These are phyloP conservation scores for Saccharomycopsis guyanensis DNA, from an alignment of 805 yeast genomes.

Conservation along the genomic window DNA sequence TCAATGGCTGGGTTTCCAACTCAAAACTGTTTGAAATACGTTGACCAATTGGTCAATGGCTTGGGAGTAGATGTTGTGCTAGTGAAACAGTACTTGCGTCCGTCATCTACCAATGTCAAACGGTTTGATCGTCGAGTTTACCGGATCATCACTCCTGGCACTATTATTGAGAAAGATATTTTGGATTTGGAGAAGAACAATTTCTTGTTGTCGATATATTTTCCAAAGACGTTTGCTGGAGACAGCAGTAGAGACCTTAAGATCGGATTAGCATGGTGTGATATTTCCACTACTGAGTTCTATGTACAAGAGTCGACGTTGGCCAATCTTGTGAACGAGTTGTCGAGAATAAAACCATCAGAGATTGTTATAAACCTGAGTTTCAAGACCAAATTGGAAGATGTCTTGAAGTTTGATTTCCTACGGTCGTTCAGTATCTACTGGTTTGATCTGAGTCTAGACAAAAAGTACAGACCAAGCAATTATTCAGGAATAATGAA, in stretches of 20 bases:
- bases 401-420: neutral
- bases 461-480: conserved; percentile 35
- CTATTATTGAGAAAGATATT: conserved; percentile 79
- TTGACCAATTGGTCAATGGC: conserved; percentile 65
- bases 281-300: conserved; percentile 75
- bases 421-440: conserved; percentile 9
- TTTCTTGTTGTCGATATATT: conserved; percentile 55
- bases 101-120: conserved; percentile 27
- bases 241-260: conserved; percentile 33
- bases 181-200: conserved; percentile 67
- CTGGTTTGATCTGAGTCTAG: conserved; percentile 3
- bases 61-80: conserved; percentile 68
- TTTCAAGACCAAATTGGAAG: conserved; percentile 26
- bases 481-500: conserved; percentile 36
- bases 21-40: conserved; percentile 60
- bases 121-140: conserved; percentile 60
- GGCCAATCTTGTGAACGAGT: conserved; percentile 56
- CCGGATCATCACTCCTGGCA: conserved; percentile 86
- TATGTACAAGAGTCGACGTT: conserved; percentile 58
- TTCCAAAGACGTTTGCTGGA: conserved; percentile 43
- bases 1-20: conserved; percentile 94
- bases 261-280: conserved; percentile 83
- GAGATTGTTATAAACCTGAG: conserved; percentile 60
- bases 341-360: conserved; percentile 72
- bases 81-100: conserved; percentile 50